These are phyloP conservation scores for Rhizopogon salebrosus DNA, from an alignment of 768 basidiomycete genomes.

Conservation along the genomic window DNA sequence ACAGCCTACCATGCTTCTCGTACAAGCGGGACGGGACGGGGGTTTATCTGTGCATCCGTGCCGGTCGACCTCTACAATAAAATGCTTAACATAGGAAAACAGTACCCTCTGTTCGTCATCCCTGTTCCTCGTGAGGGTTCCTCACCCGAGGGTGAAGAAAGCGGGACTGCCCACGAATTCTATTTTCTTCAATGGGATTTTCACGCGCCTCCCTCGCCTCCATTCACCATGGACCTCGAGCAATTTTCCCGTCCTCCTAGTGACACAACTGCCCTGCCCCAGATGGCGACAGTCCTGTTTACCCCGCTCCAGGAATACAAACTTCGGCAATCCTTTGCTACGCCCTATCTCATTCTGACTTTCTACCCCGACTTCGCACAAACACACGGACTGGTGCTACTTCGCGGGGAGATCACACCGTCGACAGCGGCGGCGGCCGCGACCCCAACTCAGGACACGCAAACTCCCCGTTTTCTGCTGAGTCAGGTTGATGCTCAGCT, in stretches of 20 bases:
- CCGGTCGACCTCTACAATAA: conserved; percentile 66
- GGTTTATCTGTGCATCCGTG: conserved; percentile 80
- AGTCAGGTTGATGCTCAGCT: conserved; percentile 81
- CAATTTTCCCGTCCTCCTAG: conserved; percentile 33
- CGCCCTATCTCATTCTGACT: conserved; percentile 86
- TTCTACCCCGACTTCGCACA: conserved; percentile 85
- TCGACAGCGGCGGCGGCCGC: conserved; percentile 37
- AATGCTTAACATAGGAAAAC: conserved; percentile 58
- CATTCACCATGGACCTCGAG: conserved; percentile 39
- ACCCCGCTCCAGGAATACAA: conserved; percentile 95
- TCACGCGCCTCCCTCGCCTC: conserved; percentile 62
- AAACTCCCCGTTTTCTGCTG: conserved; percentile 45
- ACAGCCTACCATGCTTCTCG: conserved; percentile 82
- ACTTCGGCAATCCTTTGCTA: conserved; percentile 74
- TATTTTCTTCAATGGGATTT: conserved; percentile 90
- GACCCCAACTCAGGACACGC: conserved; percentile 24
- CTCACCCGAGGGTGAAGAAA: conserved; percentile 27
- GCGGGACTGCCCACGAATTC: conserved; percentile 59
- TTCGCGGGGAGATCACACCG: conserved; percentile 89
- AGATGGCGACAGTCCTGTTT: conserved; percentile 76
- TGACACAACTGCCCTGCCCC: conserved; percentile 36
- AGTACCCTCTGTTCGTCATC: conserved; percentile 76
- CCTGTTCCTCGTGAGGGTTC: conserved; percentile 60
- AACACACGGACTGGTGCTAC: conserved; percentile 76
- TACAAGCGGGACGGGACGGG: conserved; percentile 74